A percentile compares a stretch with the other conserved stretches of the same genome.
phyloP scores from a whole-genome alignment of 305 asterid genomes.

The Stenogyne calaminthoides region DNA sequence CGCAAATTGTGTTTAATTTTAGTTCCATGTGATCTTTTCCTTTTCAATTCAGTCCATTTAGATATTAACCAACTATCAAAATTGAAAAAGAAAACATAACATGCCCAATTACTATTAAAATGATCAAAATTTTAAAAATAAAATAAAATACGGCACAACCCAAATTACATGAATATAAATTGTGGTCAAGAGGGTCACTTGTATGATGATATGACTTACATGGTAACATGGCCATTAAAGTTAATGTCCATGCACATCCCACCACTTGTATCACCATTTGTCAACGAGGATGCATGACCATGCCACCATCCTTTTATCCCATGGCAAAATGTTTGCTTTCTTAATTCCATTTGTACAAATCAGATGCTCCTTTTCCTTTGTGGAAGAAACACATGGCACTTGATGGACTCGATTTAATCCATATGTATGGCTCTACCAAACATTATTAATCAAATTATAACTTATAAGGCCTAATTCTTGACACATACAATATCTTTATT shows the following conservation, averaged over 20 bases:
- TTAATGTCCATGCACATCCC: not conserved
- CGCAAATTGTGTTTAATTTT: too few species aligned
- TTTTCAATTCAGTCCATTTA: too few species aligned
- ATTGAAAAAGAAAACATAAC: too few species aligned
- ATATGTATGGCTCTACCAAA: not conserved
- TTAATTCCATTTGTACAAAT: conserved; percentile 5
- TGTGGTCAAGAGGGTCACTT: too few species aligned
- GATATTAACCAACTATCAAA: too few species aligned
- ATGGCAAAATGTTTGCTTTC: not conserved
- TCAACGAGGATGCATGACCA: conserved; percentile 34
- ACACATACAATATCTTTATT: not conserved
- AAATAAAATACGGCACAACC: too few species aligned
- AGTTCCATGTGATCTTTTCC: too few species aligned
- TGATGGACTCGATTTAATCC: not conserved
- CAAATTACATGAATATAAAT: too few species aligned
- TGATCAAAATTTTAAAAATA: too few species aligned
- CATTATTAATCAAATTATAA: conserved; percentile 7
- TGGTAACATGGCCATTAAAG: conserved; percentile 26
- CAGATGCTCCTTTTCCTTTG: not conserved
- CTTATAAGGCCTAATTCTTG: not conserved
- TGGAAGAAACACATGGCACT: not conserved
- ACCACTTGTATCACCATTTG: conserved; percentile 8
- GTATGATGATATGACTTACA: too few species aligned
- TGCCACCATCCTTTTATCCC: not conserved
- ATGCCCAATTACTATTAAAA: too few species aligned